These are phyloP conservation scores for Ceratorhiza oryzae-sativae DNA, from an alignment of 1,284 basidiomycete species.

Conservation along the genomic window DNA sequence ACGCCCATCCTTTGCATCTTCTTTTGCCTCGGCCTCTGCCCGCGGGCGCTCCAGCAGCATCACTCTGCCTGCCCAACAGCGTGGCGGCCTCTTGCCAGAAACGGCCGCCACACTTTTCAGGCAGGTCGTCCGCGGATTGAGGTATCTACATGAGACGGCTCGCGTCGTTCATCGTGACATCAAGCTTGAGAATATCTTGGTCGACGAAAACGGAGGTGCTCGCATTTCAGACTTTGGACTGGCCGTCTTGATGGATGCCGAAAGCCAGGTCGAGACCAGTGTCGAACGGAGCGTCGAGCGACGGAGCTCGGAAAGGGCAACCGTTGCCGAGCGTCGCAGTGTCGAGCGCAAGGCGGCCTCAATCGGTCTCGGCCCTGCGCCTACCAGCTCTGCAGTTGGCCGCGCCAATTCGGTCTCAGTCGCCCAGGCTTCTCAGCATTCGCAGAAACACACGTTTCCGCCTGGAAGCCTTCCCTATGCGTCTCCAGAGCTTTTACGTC, in stretches of 20 bases:
- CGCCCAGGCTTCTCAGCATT: background rate
- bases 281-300: constrained; percentile 14
- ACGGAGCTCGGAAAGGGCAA: constrained; percentile 1
- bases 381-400: background rate
- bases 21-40: background rate
- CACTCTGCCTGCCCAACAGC: constrained; percentile 58
- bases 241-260: constrained; percentile 63
- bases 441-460: constrained; percentile 58
- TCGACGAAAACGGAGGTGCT: constrained; percentile 83
- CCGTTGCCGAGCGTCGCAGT: background rate
- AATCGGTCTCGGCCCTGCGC: constrained; percentile 29
- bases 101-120: constrained; percentile 89
- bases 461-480: constrained; percentile 92
- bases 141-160: constrained; percentile 84
- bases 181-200: constrained; percentile 96
- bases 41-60: constrained; percentile 21
- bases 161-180: constrained; percentile 88
- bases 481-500: constrained; percentile 75
- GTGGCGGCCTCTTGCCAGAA: constrained; percentile 57
- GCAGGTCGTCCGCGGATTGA: constrained; percentile 85
- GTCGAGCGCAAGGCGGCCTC: background rate
- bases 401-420: constrained; percentile 35
- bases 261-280: background rate
- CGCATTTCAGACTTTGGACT: constrained; percentile 87
- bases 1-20: constrained; percentile 23